phyloP scores from a whole-genome alignment of 768 basidiomycete genomes.

The Rubroboletus satanas region DNA sequence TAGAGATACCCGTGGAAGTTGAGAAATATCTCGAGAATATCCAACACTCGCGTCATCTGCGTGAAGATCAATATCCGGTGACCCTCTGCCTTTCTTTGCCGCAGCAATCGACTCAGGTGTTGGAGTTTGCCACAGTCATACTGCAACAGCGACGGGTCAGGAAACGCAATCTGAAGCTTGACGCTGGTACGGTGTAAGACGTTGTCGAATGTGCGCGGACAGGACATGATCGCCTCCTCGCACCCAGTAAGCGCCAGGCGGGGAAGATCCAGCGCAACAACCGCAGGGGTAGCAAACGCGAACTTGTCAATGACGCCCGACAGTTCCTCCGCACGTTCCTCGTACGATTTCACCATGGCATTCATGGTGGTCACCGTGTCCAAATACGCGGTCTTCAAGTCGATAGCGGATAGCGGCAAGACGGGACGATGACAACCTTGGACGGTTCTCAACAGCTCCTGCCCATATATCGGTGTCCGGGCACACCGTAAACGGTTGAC shows the following conservation, averaged over 20 bases:
- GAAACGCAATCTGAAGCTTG: slow-evolving; percentile 90
- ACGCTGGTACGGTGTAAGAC: slow-evolving; percentile 70
- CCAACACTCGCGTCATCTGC: slow-evolving; percentile 92
- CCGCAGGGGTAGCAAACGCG: slow-evolving; percentile 76
- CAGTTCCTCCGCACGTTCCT: slow-evolving; percentile 53
- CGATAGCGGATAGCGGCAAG: slow-evolving; percentile 46
- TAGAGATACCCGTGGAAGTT: slow-evolving; percentile 93
- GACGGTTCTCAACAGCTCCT: slow-evolving; percentile 43
- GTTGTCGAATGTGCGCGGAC: slow-evolving; percentile 55
- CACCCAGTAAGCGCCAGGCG: slow-evolving; percentile 53
- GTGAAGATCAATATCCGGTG: slow-evolving; percentile 94
- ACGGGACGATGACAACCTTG: slow-evolving; percentile 43
- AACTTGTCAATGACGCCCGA: slow-evolving; percentile 59
- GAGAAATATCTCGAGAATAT: slow-evolving; percentile 90
- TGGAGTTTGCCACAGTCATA: slow-evolving; percentile 98
- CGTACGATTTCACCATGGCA: slow-evolving; percentile 59
- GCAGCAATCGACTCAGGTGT: slow-evolving; percentile 69
- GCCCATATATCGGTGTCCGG: slow-evolving; percentile 39
- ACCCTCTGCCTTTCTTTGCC: slow-evolving; percentile 80
- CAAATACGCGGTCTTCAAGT: slow-evolving; percentile 38
- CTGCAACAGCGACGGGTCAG: slow-evolving; percentile 82
- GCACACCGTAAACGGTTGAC: slow-evolving; percentile 72
- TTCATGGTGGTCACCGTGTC: slow-evolving; percentile 43
- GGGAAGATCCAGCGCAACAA: slow-evolving; percentile 72
- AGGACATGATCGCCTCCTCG: slow-evolving; percentile 23